phyloP scores from a whole-genome alignment of 1,139 yeast genomes.

The Blastobotrys arbuscula region DNA sequence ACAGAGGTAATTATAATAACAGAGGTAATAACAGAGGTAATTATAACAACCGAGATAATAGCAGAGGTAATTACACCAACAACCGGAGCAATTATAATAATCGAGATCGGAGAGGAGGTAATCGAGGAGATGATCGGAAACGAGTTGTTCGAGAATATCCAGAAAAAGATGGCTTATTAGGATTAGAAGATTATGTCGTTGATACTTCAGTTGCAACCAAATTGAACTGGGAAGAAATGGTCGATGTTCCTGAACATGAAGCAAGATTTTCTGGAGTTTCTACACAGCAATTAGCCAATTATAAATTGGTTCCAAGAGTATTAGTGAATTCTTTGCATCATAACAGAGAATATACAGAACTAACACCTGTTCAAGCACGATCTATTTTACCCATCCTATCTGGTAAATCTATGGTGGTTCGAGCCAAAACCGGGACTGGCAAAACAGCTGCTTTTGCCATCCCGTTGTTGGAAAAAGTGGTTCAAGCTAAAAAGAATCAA shows the following conservation, averaged over 20 bases:
- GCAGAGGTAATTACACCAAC: neutral
- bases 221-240: constrained; percentile 22
- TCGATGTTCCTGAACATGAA: constrained; percentile 11
- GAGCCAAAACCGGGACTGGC: constrained; percentile 96
- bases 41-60: neutral
- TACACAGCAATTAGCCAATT: constrained; percentile 27
- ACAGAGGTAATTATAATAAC: neutral
- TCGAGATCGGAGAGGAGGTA: neutral
- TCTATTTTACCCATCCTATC: constrained; percentile 63
- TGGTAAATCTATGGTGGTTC: constrained; percentile 60
- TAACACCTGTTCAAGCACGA: constrained; percentile 77
- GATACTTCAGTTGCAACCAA: constrained; percentile 19
- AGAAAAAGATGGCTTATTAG: constrained; percentile 33
- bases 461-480: constrained; percentile 62
- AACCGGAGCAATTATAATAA: neutral
- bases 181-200: constrained; percentile 30
- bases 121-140: neutral
- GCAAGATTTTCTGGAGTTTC: constrained; percentile 31
- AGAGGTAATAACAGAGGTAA: neutral
- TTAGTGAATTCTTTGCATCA: constrained; percentile 33
- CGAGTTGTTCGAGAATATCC: neutral
- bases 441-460: constrained; percentile 84
- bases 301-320: constrained; percentile 30
- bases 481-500: constrained; percentile 34
- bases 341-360: constrained; percentile 34